A percentile compares a stretch with the other conserved stretches of the same genome.
Evolutionary conservation across 352 stramenopile genomes (phyloP).

Genomic region (Pelagophyceae sp.): DNA sequence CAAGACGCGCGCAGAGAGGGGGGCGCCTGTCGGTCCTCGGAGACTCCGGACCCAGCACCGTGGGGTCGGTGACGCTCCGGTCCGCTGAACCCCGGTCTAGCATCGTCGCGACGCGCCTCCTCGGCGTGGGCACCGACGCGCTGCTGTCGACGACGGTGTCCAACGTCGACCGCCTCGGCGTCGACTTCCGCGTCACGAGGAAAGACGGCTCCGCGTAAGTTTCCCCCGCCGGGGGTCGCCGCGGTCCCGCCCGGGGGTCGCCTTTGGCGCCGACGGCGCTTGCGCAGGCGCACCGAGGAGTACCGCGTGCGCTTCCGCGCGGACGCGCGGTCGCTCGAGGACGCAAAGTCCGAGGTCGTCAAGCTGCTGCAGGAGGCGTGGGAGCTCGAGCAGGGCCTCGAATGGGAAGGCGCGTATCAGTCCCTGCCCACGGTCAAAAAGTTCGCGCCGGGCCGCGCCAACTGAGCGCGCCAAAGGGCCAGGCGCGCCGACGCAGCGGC

Average conservation of each 20-base stretch:
- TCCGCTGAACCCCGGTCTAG: background rate
- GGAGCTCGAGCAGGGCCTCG: constrained; percentile 56
- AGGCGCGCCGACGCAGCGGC: too few relatives aligned
- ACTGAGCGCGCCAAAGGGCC: too few relatives aligned
- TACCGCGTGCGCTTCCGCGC: constrained; percentile 67
- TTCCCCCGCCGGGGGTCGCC: too few relatives aligned
- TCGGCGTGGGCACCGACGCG: constrained; percentile 43
- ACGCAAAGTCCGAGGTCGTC: constrained; percentile 71
- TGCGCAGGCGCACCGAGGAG: constrained; percentile 43
- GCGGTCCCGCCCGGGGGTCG: background rate
- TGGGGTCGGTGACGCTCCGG: background rate
- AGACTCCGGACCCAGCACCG: too few relatives aligned
- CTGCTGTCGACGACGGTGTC: constrained; percentile 40
- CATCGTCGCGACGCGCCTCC: constrained; percentile 54
- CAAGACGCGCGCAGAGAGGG: constrained; percentile 26
- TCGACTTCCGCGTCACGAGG: constrained; percentile 65
- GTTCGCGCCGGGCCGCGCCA: too few relatives aligned
- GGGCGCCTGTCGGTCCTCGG: too few relatives aligned
- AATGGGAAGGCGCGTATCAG: constrained; percentile 34
- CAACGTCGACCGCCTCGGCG: constrained; percentile 63
- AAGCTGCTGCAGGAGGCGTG: constrained; percentile 77
- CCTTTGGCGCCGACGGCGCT: background rate
- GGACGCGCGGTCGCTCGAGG: constrained; percentile 57
- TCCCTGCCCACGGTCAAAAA: constrained; percentile 1
- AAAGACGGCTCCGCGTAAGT: too few relatives aligned